Percentiles rank a stretch among this genome's conserved stretches.
These are phyloP conservation scores for Aspergillus sp. DNA, from an alignment of 2,329 filamentous ascomycete genomes.

Conservation along the genomic window DNA sequence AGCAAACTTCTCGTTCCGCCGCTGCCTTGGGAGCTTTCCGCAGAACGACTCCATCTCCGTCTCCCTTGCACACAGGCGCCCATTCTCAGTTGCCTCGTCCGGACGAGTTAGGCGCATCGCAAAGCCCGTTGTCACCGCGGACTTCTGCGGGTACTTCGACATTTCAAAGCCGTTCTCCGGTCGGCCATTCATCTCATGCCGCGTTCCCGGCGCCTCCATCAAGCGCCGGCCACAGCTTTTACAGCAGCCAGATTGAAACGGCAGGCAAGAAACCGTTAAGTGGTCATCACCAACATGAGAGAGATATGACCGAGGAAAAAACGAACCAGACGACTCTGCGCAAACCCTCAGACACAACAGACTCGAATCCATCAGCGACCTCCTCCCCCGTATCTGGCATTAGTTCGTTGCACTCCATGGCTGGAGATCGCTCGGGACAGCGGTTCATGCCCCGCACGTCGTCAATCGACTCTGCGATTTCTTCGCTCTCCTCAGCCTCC, in stretches of 20 bases:
- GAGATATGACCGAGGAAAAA: constrained; percentile 15
- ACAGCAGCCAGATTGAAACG: constrained; percentile 12
- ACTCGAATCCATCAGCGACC: constrained; percentile 22
- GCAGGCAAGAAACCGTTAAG: constrained; percentile 8
- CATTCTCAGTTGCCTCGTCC: constrained; percentile 13
- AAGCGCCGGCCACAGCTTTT: constrained; percentile 13
- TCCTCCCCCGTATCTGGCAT: constrained; percentile 23
- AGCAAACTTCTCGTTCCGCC: constrained; percentile 14
- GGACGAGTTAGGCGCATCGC: constrained; percentile 17
- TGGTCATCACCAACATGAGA: constrained; percentile 17
- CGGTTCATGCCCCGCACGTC: constrained; percentile 60
- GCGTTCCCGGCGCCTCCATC: constrained; percentile 23
- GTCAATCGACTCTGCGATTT: constrained; percentile 91
- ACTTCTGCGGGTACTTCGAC: constrained; percentile 18
- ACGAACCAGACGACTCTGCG: constrained; percentile 17
- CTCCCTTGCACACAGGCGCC: constrained; percentile 25
- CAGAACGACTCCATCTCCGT: constrained; percentile 19
- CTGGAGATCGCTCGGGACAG: constrained; percentile 24
- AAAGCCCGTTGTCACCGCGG: constrained; percentile 20
- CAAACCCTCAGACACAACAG: constrained; percentile 20
- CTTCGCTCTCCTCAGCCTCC: constrained; percentile 59
- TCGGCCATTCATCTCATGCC: constrained; percentile 22
- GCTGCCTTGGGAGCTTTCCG: constrained; percentile 15
- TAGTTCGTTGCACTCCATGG: constrained; percentile 24
- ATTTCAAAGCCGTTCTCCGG: constrained; percentile 15